Evolutionary conservation across 2,329 filamentous ascomycete genomes (phyloP).

Genomic region (Monosporascus sp.): DNA sequence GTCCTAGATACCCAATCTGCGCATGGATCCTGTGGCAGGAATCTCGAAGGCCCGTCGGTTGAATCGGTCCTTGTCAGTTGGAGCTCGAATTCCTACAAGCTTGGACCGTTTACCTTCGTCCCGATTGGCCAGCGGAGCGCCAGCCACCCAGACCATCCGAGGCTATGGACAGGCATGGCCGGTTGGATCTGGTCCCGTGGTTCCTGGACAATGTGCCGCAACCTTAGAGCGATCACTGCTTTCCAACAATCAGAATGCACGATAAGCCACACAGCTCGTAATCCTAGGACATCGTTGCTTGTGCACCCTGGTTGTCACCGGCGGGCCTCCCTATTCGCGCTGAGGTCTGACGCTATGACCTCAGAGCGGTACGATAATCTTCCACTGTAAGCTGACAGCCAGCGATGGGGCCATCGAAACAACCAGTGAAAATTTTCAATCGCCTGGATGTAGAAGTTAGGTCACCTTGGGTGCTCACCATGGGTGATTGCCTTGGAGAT

Average conservation of each 20-base stretch:
- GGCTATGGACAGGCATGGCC: too few relatives aligned
- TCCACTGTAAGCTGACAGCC: background rate
- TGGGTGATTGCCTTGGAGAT: background rate
- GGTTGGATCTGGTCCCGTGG: background rate
- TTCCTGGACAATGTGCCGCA: background rate
- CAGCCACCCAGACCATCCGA: too few relatives aligned
- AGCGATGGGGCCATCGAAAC: background rate
- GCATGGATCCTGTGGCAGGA: too few relatives aligned
- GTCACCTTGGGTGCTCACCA: background rate
- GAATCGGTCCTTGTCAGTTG: too few relatives aligned
- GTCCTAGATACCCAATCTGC: too few relatives aligned
- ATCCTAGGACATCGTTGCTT: background rate
- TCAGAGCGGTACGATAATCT: background rate
- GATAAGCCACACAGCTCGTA: background rate
- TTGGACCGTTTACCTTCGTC: too few relatives aligned
- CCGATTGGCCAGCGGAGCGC: too few relatives aligned
- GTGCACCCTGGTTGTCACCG: background rate
- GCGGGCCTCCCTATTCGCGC: background rate
- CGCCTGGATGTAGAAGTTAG: background rate
- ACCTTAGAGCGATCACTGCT: background rate
- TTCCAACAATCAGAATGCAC: background rate
- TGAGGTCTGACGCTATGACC: background rate
- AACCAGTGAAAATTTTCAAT: background rate
- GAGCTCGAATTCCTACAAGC: too few relatives aligned
- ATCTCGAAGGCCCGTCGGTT: too few relatives aligned